phyloP scores from a whole-genome alignment of 2,329 filamentous ascomycete genomes.

The Colletotrichum sp. region DNA sequence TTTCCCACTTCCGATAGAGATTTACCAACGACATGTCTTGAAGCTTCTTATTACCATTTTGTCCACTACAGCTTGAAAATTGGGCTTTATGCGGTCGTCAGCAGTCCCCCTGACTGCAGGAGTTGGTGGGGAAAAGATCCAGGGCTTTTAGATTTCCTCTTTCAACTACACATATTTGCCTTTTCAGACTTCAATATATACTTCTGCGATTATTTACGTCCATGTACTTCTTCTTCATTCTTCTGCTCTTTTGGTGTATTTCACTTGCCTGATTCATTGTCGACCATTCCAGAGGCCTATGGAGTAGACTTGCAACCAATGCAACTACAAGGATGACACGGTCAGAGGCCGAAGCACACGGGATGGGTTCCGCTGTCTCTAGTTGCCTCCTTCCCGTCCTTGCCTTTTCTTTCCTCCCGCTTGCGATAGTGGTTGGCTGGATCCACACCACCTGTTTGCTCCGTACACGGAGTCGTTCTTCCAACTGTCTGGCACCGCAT shows the following conservation, averaged over 20 bases:
- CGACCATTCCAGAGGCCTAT: background rate
- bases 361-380: background rate
- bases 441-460: slow-evolving; percentile 1
- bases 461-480: background rate
- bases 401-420: background rate
- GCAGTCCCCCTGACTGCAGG: background rate
- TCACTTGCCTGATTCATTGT: background rate
- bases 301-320: background rate
- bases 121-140: background rate
- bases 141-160: background rate
- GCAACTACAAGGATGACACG: background rate
- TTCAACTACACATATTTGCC: background rate
- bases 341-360: background rate
- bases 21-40: background rate
- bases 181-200: background rate
- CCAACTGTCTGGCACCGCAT: background rate
- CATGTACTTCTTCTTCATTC: background rate
- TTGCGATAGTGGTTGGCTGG: background rate
- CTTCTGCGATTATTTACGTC: background rate
- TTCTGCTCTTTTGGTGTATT: background rate
- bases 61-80: background rate
- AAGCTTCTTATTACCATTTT: background rate
- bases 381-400: background rate
- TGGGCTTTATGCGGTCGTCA: background rate
- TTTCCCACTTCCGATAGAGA: background rate